Percentiles rank a stretch among this genome's conserved stretches.
phyloP scores from a whole-genome alignment of 2,329 filamentous ascomycete species.

The Phyllosticta capitalensis region DNA sequence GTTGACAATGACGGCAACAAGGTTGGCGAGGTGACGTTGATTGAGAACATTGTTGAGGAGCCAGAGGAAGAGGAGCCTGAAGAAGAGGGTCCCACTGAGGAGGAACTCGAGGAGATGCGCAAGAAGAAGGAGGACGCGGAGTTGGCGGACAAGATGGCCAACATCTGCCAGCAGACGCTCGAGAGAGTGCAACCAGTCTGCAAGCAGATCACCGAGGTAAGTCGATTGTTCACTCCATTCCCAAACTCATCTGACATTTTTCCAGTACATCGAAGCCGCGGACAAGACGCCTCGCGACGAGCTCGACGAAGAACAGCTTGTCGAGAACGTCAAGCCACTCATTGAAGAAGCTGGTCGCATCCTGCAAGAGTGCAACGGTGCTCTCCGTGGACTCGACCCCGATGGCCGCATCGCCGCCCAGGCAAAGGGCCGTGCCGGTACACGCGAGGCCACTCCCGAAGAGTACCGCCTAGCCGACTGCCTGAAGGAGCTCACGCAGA shows the following conservation, averaged over 20 bases:
- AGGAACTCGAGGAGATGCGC: constrained; percentile 38
- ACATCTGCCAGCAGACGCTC: constrained; percentile 65
- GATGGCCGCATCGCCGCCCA: constrained; percentile 77
- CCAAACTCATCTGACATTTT: constrained; percentile 15
- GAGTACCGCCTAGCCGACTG: constrained; percentile 77
- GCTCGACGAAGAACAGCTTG: constrained; percentile 80
- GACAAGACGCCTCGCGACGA: constrained; percentile 77
- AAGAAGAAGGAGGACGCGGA: constrained; percentile 56
- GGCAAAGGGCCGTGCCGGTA: constrained; percentile 70
- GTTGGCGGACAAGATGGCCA: constrained; percentile 66
- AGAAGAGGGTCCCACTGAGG: constrained; percentile 34
- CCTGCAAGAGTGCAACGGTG: constrained; percentile 75
- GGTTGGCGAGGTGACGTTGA: constrained; percentile 52
- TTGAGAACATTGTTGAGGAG: constrained; percentile 53
- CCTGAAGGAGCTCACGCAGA: constrained; percentile 76
- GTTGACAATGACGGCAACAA: constrained; percentile 51
- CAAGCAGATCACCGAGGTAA: constrained; percentile 73
- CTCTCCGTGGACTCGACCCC: constrained; percentile 79
- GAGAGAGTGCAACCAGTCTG: constrained; percentile 78
- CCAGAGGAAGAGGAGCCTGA: constrained; percentile 39
- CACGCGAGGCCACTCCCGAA: constrained; percentile 68
- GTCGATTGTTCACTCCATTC: constrained; percentile 18
- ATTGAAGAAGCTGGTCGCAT: constrained; percentile 80
- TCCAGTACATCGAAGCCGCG: constrained; percentile 64
- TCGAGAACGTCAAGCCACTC: constrained; percentile 75